Evolutionary conservation across 2,329 filamentous ascomycete genomes (phyloP), one percentile per base, ranked within the genome.

Genomic region (Alternaria burnsii): DNA sequence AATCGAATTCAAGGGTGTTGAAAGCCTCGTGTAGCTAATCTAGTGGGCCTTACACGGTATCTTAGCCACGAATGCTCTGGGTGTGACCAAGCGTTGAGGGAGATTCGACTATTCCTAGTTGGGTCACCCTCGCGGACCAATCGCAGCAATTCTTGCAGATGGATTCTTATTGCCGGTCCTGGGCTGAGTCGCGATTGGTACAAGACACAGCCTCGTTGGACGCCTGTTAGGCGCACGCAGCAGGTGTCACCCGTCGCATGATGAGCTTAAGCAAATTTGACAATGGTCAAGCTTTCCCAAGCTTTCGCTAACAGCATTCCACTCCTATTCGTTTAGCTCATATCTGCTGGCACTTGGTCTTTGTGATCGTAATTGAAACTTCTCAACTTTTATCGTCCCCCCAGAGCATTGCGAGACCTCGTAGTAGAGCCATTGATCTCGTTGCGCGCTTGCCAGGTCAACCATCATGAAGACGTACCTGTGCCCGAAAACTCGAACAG

Each of bases 111-210:
- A 60, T 60, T 28, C 67, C 59, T 63, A 62, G 24, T 66, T 58
- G 24, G 56, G 65, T 18, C 28, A 59, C 34, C 63, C 55, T 44
- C 32, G 62, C 66, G 67, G 38, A 30, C 67, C 69, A 70, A 71
- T 71, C 62, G 62, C 56, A 67, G 42, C 43, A n/a, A 16, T 16
- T 2, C 12, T 30, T 9, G 22, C 46, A 30, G 20, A 24, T 40
- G 22, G 24, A n/a, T 9, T 14, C 26, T 40, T 26, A 41, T 34
- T 24, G 26, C 32, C 40, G n/a, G 30, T 30, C 10, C 26, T 22
- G 24, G 24, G 40, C 28, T 7, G 24, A 18, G 41, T 30, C 51
- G 52, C 58, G 58, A 57, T 60, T 60, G 58, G 58, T 12, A 40
- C 22, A 24, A 8, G 5, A 5, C 16, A 41, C 46, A 57, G 58